Evolutionary conservation across 345 rosid species (phyloP), one percentile per base, ranked within the genome.

Genomic region (Ricinus communis): DNA sequence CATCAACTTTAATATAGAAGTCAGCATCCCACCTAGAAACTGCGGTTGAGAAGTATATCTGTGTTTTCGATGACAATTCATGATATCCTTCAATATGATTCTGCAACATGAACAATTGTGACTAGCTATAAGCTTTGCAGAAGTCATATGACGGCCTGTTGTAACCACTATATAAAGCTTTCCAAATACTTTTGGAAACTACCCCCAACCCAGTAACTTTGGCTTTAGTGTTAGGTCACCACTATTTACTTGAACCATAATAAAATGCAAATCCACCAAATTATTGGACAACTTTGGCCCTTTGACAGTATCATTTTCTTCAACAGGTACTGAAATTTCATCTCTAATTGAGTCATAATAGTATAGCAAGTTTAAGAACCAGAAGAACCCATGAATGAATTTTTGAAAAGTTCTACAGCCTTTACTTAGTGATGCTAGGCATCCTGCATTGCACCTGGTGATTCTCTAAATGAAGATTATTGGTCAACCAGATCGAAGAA

Each of bases 1-100:
- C 96, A 0, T 90, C 93, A 21, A 88, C 93, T 84, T 90, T 90
- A 22, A 90, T 78, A 61, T 85, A 90, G 84, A 90, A 90, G 69
- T 90, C 96, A 19, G 96, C 93, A 80, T 90, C 96, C 96, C 93
- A 88, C 71, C 69, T 84, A 19, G 90, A 84, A 33, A 85, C 96
- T 18, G 87, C 96, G 41, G 85, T 79, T 30, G 87, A 81, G 53
- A 90, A 88, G 79, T 82, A 90, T 66, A 80, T 74, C 77, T 88
- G 93, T 66, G 93, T 88, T 82, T 90, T 90, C 10, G 82, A 84
- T 24, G 96, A 88, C 67, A 88, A 65, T 73, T 88, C 90, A 33
- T 84, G 90, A 76, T 90, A 87, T 62, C 93, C 96, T 82, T 90
- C 96, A 22, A 88, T 77, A 73, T 87, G 93, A 83, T 84, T 88